Evolutionary conservation across 768 basidiomycete genomes (phyloP).

Genomic region (Coprinopsis cinerea): DNA sequence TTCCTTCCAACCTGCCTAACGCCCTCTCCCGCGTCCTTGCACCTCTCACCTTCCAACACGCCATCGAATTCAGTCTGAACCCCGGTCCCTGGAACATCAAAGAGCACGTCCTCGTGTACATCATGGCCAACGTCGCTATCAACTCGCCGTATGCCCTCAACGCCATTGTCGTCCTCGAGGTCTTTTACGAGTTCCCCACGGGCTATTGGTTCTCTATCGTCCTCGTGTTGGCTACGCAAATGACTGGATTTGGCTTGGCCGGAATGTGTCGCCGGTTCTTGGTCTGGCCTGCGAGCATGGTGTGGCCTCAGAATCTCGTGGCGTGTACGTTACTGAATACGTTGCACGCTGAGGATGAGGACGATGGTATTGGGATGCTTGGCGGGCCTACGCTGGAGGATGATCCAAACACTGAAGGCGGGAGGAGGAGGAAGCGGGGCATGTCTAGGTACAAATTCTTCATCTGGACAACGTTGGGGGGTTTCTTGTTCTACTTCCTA

Average conservation of each 20-base stretch:
- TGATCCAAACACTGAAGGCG: slow-evolving; percentile 31
- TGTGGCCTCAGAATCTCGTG: slow-evolving; percentile 96
- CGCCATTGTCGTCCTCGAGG: slow-evolving; percentile 77
- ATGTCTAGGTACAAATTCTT: slow-evolving; percentile 83
- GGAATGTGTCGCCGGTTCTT: slow-evolving; percentile 86
- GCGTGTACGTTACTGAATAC: slow-evolving; percentile 95
- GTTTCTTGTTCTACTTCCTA: slow-evolving; percentile 85
- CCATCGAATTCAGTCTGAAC: slow-evolving; percentile 73
- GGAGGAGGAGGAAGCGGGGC: slow-evolving; percentile 41
- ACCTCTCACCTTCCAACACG: slow-evolving; percentile 44
- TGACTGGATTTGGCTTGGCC: slow-evolving; percentile 90
- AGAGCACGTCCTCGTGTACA: slow-evolving; percentile 84
- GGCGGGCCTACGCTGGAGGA: slow-evolving; percentile 7
- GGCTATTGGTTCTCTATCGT: slow-evolving; percentile 79
- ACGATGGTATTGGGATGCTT: slow-evolving; percentile 38
- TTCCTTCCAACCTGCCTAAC: slow-evolving; percentile 63
- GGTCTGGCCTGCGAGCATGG: slow-evolving; percentile 96
- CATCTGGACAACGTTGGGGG: slow-evolving; percentile 49
- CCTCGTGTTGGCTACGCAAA: slow-evolving; percentile 81
- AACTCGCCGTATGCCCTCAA: slow-evolving; percentile 76
- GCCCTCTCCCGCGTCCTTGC: slow-evolving; percentile 35
- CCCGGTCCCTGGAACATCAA: slow-evolving; percentile 98
- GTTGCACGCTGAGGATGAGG: slow-evolving; percentile 91
- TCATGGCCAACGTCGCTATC: slow-evolving; percentile 88
- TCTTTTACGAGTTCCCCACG: slow-evolving; percentile 63